Base-by-base conservation (phyloP, 1,284 basidiomycete genomes). In the Apiotrichum montevideense region DNA sequence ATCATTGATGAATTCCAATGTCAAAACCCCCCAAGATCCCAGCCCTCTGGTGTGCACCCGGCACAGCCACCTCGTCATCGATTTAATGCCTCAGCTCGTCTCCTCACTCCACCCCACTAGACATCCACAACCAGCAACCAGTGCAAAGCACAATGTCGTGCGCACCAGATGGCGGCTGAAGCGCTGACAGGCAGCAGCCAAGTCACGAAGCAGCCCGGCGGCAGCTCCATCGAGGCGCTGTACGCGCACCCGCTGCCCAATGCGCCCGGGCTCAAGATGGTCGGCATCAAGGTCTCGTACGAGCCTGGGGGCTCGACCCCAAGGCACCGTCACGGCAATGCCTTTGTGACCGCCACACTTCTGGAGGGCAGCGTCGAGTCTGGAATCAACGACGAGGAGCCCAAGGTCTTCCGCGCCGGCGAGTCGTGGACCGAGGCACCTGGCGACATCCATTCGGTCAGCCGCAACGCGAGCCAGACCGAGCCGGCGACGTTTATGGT, bases 341-440 rank as follows among this genome's bases (percentile, higher is more conserved):
- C 54, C 13, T 55, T 55, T 32, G 54, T 55, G 11, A 35, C 48
- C 11, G 42, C 54, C n/a, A 35, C 37, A 1, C 9, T 55, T 1
- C 54, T 55, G 37, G 32, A 37, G 9, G 54, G 54, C 10, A 21
- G 35, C 14, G 43, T 55, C 4, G 42, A 41, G 49, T 51, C 48
- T 9, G 49, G 32, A 1, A 7, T 55, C 21, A 55, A 55, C 32
- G 54, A 55, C 48, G 42, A 46, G 48, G 42, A n/a, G 43, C 43
- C 49, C 35, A 40, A 46, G 54, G 51, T 48, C 14, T 55, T 33
- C 42, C n/a, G 7, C 9, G 43, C 35, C 2, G 54, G 48, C 37
- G 54, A 55, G 13, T 34, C 29, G 42, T 55, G 54, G 54, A 46
- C 48, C 32, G 54, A 55, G 49, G 46, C 50, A 35, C 54, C 54